Percentiles rank a stretch among this genome's conserved stretches.
These are phyloP conservation scores for Blastobotrys muscicola DNA, from an alignment of 805 yeast species.

Conservation along the genomic window DNA sequence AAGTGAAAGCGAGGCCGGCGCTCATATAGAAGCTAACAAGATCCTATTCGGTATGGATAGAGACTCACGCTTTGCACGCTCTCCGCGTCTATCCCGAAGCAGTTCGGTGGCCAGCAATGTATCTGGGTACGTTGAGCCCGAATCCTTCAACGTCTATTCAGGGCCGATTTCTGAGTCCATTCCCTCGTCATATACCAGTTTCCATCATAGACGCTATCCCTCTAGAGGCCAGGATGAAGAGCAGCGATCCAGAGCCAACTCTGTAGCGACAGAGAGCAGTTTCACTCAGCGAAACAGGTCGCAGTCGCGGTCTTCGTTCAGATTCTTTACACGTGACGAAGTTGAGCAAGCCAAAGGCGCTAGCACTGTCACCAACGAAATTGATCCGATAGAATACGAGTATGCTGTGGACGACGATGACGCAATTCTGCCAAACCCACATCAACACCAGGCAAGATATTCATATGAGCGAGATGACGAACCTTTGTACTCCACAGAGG, in stretches of 20 bases:
- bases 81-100: no score
- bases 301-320: slow-evolving; percentile 38
- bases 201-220: slow-evolving; percentile 32
- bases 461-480: slow-evolving; percentile 6
- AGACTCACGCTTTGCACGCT: no score
- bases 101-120: no score
- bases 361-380: slow-evolving; percentile 52
- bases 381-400: slow-evolving; percentile 25
- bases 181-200: slow-evolving; percentile 60
- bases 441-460: slow-evolving; percentile 8
- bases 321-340: slow-evolving; percentile 75
- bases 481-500: slow-evolving; percentile 5
- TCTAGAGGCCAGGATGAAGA: slow-evolving; percentile 16
- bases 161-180: slow-evolving; percentile 65
- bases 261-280: neutral
- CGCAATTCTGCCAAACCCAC: slow-evolving; percentile 6
- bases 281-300: slow-evolving; percentile 7
- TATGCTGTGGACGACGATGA: slow-evolving; percentile 16
- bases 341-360: slow-evolving; percentile 78
- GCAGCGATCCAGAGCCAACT: slow-evolving; percentile 1
- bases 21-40: no score
- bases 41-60: no score
- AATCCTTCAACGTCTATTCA: slow-evolving; percentile 47
- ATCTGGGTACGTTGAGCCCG: slow-evolving; percentile 2
- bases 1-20: no score